Percentiles rank a stretch among this genome's conserved stretches.
Conservation (phyloP, 805 yeast species). For the Kodamaea neixiangensis region DNA sequence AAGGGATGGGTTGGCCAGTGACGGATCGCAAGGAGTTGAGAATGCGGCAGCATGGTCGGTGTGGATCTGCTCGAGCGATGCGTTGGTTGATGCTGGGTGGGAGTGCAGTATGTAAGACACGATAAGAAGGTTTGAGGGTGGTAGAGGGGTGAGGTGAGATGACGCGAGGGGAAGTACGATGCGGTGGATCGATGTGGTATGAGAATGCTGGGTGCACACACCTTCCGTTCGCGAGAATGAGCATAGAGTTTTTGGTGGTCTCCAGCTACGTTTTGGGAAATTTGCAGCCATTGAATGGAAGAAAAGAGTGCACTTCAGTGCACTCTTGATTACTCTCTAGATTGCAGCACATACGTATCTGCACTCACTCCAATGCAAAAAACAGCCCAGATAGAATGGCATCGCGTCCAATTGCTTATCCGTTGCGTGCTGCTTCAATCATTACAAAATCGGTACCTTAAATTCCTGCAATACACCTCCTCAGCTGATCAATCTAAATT, state of each 20-base stretch:
- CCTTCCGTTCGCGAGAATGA: too few relatives aligned
- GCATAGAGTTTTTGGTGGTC: not conserved
- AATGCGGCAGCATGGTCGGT: not conserved
- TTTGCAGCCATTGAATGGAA: not conserved
- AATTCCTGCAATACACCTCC: too few relatives aligned
- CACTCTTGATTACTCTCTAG: too few relatives aligned
- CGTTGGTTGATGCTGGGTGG: not conserved
- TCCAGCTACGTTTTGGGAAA: not conserved
- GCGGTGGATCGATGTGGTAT: not conserved
- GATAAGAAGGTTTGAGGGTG: not conserved
- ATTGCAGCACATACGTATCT: too few relatives aligned
- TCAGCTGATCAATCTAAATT: too few relatives aligned
- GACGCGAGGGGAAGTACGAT: not conserved
- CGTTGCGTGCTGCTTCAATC: too few relatives aligned
- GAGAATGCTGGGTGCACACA: too few relatives aligned
- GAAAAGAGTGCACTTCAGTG: not conserved
- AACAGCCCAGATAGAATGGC: too few relatives aligned
- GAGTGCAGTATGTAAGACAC: too few relatives aligned
- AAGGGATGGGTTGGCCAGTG: not conserved
- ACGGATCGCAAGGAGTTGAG: not conserved
- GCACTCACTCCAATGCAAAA: too few relatives aligned
- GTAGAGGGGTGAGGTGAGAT: not conserved
- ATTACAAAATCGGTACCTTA: too few relatives aligned
- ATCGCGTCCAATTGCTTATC: too few relatives aligned
- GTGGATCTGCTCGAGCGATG: not conserved